Conservation (phyloP, 352 stramenopile species). For the Phytophthora citricola region DNA sequence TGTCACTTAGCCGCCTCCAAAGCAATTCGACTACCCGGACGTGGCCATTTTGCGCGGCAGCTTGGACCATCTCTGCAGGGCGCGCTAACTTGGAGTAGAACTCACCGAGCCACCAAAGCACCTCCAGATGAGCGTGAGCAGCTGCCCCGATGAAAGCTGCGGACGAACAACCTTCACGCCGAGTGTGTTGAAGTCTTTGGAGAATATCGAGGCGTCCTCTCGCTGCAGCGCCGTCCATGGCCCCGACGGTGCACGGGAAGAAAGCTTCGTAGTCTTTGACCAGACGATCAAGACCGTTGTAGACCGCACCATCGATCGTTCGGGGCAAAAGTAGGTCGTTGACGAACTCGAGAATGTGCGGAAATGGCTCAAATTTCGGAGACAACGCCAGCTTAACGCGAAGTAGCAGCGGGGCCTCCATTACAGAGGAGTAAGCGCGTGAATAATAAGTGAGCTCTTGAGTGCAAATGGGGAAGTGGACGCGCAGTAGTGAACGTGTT, state of each 20-base stretch:
- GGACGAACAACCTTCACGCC: slow-evolving; percentile 5
- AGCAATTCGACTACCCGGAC: neutral
- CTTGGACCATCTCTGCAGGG: neutral
- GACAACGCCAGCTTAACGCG: slow-evolving; percentile 1
- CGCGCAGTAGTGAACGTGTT: too few species aligned
- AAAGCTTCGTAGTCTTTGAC: slow-evolving; percentile 1
- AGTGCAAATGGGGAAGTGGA: too few species aligned
- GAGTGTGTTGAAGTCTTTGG: slow-evolving; percentile 4
- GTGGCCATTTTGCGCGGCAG: neutral
- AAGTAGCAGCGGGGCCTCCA: slow-evolving; percentile 6
- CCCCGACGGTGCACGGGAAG: slow-evolving; percentile 9
- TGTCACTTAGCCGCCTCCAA: neutral
- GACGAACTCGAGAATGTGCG: neutral
- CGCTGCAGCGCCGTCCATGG: slow-evolving; percentile 16
- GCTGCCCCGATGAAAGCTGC: slow-evolving; percentile 9
- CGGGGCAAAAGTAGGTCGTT: slow-evolving; percentile 1
- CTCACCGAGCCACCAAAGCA: slow-evolving; percentile 6
- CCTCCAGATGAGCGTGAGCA: slow-evolving; percentile 4
- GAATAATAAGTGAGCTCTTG: neutral
- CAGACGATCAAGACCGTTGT: slow-evolving; percentile 5
- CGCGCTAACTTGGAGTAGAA: slow-evolving; percentile 2
- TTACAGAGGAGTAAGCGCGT: neutral
- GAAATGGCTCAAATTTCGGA: neutral
- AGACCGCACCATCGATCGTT: slow-evolving; percentile 12
- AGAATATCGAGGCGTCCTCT: slow-evolving; percentile 10